Evolutionary conservation across 345 rosid species (phyloP), one percentile per base, ranked within the genome.

Genomic region (Citrus unshiu): DNA sequence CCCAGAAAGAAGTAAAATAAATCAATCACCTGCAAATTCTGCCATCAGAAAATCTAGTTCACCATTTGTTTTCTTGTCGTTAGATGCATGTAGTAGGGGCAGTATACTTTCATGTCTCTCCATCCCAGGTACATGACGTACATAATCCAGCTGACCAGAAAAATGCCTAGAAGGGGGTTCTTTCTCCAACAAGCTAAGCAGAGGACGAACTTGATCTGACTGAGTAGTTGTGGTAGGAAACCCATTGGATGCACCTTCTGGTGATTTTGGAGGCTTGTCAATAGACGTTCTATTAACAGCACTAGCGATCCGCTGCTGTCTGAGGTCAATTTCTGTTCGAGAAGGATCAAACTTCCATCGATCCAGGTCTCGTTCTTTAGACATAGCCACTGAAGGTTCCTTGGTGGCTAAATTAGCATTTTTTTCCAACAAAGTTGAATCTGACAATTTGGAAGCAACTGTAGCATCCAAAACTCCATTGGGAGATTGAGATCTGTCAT

Each of bases 151-250:
- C 80, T 95, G 98, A 80, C 97, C 99, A 86, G 98, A 92, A 83
- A 83, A 86, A 82, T 81, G 94, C 79, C 89, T 85, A 43, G 95
- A 93, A 73, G 97, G 98, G 30, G 99, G 98, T 87, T 96, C 99
- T 87, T 93, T 96, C 69, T 96, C 99, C 91, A 94, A 86, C 88
- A 96, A 90, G 92, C 97, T 96, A 77, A 96, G 94, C 81, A 96
- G 89, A 77, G 99, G 99, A 35, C 97, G 92, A 80, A 96, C 98
- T 87, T 91, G 97, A 76, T 93, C 98, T 56, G 90, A 83, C 65
- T 90, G 94, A 75, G 90, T 60, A 78, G 83, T 58, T 25, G 84
- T 60, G 77, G 85, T 54, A 39, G 91, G 77, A 83, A 86, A 80
- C 67, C 97, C 97, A 83, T 90, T 89, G 62, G 91, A 88, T 68